A percentile compares a stretch with the other conserved stretches of the same genome.
phyloP scores from a whole-genome alignment of 1,284 basidiomycete genomes.

The Tetrapyrgos nigripes region DNA sequence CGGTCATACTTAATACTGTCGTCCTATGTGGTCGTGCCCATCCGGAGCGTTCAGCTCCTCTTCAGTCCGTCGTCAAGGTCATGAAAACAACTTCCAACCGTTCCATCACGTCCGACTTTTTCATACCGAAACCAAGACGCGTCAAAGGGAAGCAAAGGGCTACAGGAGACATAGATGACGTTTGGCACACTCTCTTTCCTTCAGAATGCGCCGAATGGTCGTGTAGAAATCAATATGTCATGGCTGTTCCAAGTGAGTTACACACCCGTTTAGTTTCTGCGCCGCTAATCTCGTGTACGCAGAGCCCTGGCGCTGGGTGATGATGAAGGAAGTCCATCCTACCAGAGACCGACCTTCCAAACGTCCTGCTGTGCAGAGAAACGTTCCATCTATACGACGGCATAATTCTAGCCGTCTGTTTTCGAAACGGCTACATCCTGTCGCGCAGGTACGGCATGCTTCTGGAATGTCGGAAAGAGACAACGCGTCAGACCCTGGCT shows the following conservation, averaged over 20 bases:
- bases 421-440: neutral
- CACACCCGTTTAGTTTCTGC: too few relatives aligned
- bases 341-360: constrained; percentile 16
- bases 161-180: constrained; percentile 26
- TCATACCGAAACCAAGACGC: constrained; percentile 56
- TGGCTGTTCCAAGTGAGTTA: constrained; percentile 31
- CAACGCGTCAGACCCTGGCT: neutral
- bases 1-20: constrained; percentile 56
- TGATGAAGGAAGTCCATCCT: constrained; percentile 33
- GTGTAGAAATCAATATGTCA: constrained; percentile 33
- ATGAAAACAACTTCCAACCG: constrained; percentile 35
- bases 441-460: constrained; percentile 29
- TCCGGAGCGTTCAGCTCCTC: constrained; percentile 32
- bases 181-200: constrained; percentile 25
- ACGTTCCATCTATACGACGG: constrained; percentile 8
- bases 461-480: constrained; percentile 25
- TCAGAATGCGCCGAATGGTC: constrained; percentile 49
- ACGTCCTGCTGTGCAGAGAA: neutral
- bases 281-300: too few relatives aligned
- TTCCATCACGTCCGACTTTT: constrained; percentile 52
- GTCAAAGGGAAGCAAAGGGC: constrained; percentile 59
- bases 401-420: neutral
- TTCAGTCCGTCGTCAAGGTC: constrained; percentile 30
- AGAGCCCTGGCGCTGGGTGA: constrained; percentile 4
- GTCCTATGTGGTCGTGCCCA: constrained; percentile 50